These are phyloP conservation scores for Pythium vanterpoolii DNA, from an alignment of 352 stramenopile species.

Conservation along the genomic window DNA sequence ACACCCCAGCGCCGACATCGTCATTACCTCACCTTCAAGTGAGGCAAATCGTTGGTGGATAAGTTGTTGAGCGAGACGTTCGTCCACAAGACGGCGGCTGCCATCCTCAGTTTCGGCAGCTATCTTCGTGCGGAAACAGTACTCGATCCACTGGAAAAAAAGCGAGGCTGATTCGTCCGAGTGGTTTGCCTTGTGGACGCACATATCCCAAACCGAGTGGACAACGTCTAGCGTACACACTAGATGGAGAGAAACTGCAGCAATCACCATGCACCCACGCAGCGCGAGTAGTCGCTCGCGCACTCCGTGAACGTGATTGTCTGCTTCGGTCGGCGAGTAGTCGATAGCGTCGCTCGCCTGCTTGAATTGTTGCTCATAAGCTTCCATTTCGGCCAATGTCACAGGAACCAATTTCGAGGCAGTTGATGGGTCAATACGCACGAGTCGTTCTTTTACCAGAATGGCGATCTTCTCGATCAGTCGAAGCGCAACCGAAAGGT, in stretches of 20 bases:
- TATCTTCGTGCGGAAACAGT: slow-evolving; percentile 35
- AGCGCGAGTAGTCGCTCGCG: slow-evolving; percentile 47
- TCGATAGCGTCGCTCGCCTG: not conserved
- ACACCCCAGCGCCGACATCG: slow-evolving; percentile 46
- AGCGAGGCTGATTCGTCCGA: slow-evolving; percentile 46
- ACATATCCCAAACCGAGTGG: slow-evolving; percentile 36
- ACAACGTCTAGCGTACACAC: slow-evolving; percentile 11
- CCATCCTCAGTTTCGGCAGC: slow-evolving; percentile 15
- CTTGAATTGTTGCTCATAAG: slow-evolving; percentile 9
- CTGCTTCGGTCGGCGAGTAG: not conserved
- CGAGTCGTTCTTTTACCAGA: not conserved
- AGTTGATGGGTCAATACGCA: not conserved
- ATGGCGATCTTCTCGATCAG: slow-evolving; percentile 15
- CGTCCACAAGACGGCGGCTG: slow-evolving; percentile 2
- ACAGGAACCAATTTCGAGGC: not conserved
- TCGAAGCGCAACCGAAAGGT: slow-evolving; percentile 11
- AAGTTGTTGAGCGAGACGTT: slow-evolving; percentile 23
- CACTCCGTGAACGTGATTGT: slow-evolving; percentile 12
- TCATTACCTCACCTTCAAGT: slow-evolving; percentile 34
- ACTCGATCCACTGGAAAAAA: slow-evolving; percentile 75
- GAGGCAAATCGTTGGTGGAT: slow-evolving; percentile 36
- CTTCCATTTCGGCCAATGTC: not conserved
- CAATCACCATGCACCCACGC: slow-evolving; percentile 51
- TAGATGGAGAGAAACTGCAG: not conserved
- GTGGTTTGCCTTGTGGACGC: slow-evolving; percentile 31